Evolutionary conservation across 495 filamentous ascomycete species (phyloP), one percentile per base, ranked within the genome.

Genomic region (Aspergillus coremiiformis): DNA sequence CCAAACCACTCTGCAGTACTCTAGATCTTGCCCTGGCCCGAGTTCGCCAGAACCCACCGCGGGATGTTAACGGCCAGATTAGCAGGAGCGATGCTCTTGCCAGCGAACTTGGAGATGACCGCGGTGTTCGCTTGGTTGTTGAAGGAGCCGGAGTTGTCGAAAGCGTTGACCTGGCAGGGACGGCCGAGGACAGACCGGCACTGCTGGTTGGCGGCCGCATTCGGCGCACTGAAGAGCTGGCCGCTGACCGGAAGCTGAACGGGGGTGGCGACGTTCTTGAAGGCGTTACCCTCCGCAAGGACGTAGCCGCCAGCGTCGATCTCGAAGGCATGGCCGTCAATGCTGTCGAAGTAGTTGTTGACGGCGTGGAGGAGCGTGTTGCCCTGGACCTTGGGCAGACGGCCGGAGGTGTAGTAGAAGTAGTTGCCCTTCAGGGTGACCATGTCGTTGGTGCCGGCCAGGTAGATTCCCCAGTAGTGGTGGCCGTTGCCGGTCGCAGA

Each of bases 341-440:
- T 75, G 53, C 71, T 66, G 58, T 76, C 70, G 62, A 69, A 81
- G 72, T 81, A 80, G 70, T 82, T 83, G 74, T 82, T 83, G 56
- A 80, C 66, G 12, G 72, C 68, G 56, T 73, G 70, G 37, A 76
- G 57, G 17, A 74, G 61, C 5, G 71, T 74, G 59, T 69, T 69
- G 33, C 64, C 63, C 55, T 68, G 60, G 7, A 74, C 64, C 62
- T 74, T 74, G 29, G 73, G 73, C 45, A 53, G 52, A 37, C 73
- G 73, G 5, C 73, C 73, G 35, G 63, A 66, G 17, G 68, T 67
- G 49, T 70, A 60, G 64, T 73, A 72, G 63, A 76, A 67, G 64
- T 76, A 72, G 67, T 74, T 74, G 29, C 64, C 67, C 63, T 66
- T 66, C 51, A 77, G 26, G 49, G 73, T 75, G 49, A 74, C 61